These are phyloP conservation scores for Coniochaeta ligniaria DNA, from an alignment of 2,329 filamentous ascomycete species.

Conservation along the genomic window DNA sequence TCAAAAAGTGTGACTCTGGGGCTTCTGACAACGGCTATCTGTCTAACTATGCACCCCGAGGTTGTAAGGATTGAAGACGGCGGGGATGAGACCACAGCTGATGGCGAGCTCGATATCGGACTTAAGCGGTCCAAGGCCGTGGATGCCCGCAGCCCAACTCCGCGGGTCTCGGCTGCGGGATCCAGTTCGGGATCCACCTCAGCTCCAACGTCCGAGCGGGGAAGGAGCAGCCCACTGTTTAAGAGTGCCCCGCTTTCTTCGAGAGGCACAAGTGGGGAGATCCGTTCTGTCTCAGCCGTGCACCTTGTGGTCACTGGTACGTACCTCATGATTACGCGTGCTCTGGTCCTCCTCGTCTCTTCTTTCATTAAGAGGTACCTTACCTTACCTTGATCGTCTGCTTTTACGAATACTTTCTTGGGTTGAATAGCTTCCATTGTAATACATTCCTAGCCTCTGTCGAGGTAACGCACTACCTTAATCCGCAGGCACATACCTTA, in stretches of 20 bases:
- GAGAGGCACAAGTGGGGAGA: background rate
- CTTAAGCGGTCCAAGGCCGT: background rate
- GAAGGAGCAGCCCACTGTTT: background rate
- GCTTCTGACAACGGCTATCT: background rate
- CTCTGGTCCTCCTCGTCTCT: no score
- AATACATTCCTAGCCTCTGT: no score
- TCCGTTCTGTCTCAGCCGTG: no score
- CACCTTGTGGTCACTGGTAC: no score
- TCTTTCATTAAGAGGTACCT: no score
- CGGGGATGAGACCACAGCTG: background rate
- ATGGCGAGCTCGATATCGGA: background rate
- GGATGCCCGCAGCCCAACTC: no score
- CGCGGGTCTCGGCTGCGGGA: background rate
- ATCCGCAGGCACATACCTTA: no score
- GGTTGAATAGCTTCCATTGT: no score
- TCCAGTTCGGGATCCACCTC: background rate
- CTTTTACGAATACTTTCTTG: no score
- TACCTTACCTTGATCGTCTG: no score
- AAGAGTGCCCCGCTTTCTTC: background rate
- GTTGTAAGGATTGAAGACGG: background rate
- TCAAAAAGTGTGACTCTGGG: background rate
- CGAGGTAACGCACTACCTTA: no score
- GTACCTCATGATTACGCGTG: no score
- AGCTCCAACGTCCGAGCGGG: background rate
- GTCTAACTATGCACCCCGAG: background rate